Percentiles rank a stretch among this genome's conserved stretches.
Evolutionary conservation across 768 basidiomycete genomes (phyloP).

Genomic region (Psilocybe sp.): DNA sequence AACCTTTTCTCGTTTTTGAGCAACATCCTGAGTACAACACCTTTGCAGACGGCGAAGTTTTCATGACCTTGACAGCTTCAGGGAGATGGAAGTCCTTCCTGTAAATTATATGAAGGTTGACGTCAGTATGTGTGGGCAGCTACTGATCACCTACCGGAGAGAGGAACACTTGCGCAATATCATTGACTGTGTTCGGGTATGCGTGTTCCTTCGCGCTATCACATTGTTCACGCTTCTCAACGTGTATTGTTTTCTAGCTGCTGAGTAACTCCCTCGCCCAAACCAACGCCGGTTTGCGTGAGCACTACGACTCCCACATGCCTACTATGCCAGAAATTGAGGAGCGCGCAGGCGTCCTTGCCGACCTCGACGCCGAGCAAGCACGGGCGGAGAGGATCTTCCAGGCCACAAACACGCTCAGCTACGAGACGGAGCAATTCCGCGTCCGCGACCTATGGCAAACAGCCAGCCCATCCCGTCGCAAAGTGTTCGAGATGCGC

Average conservation of each 20-base stretch:
- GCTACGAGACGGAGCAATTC: constrained; percentile 73
- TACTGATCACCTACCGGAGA: constrained; percentile 66
- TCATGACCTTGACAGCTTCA: constrained; percentile 55
- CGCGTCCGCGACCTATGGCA: constrained; percentile 65
- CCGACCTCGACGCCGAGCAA: constrained; percentile 48
- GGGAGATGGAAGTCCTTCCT: constrained; percentile 44
- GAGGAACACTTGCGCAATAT: constrained; percentile 68
- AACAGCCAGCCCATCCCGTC: constrained; percentile 55
- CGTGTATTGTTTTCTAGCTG: constrained; percentile 26
- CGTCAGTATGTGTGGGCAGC: constrained; percentile 74
- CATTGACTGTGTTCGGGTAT: constrained; percentile 53
- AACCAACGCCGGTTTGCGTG: constrained; percentile 55
- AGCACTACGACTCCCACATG: constrained; percentile 55
- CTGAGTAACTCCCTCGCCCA: constrained; percentile 51
- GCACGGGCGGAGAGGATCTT: constrained; percentile 49
- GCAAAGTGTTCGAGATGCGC: constrained; percentile 62
- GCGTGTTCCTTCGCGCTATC: constrained; percentile 7
- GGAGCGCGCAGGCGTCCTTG: constrained; percentile 42
- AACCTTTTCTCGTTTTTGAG: constrained; percentile 2
- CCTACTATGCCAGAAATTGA: constrained; percentile 46
- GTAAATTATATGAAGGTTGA: constrained; percentile 73
- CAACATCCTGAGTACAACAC: constrained; percentile 3
- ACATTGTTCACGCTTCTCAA: constrained; percentile 5
- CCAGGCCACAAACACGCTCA: constrained; percentile 63
- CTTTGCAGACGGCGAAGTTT: constrained; percentile 57